Conservation (phyloP, 225 moss, liverwort and hornwort genomes). For the Pseudisothecium myosuroides region DNA sequence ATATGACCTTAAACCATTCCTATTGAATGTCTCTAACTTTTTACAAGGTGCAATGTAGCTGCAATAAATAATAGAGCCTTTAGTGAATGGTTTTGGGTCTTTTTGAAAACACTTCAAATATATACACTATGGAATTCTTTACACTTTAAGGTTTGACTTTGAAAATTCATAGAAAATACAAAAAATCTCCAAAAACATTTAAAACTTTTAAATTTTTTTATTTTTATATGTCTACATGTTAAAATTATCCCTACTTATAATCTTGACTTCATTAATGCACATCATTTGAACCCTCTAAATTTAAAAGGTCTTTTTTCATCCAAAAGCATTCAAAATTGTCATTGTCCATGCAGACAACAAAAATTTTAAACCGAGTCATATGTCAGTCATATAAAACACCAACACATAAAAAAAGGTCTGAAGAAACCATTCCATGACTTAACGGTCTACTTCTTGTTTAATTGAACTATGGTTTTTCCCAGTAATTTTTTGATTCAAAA, state of each 20-base stretch:
- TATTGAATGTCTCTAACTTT: not conserved
- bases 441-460: too few species aligned
- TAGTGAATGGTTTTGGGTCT: rapidly evolving
- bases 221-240: too few species aligned
- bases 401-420: too few species aligned
- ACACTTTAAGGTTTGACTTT: not conserved
- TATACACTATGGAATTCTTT: not conserved
- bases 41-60: not conserved
- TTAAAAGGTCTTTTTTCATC: rapidly evolving
- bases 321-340: not conserved
- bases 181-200: not conserved
- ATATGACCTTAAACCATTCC: not conserved
- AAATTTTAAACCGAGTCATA: too few species aligned
- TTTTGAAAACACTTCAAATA: not conserved
- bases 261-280: too few species aligned
- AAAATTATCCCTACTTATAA: too few species aligned
- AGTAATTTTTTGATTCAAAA: too few species aligned
- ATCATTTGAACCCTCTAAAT: too few species aligned
- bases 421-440: too few species aligned
- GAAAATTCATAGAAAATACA: not conserved
- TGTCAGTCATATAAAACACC: too few species aligned
- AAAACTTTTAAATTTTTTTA: not conserved
- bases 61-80: not conserved
- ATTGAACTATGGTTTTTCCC: too few species aligned
- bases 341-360: not conserved